Percentiles rank a stretch among this genome's conserved stretches.
phyloP scores from a whole-genome alignment of 2,329 filamentous ascomycete genomes.

The Penicillium concentricum region DNA sequence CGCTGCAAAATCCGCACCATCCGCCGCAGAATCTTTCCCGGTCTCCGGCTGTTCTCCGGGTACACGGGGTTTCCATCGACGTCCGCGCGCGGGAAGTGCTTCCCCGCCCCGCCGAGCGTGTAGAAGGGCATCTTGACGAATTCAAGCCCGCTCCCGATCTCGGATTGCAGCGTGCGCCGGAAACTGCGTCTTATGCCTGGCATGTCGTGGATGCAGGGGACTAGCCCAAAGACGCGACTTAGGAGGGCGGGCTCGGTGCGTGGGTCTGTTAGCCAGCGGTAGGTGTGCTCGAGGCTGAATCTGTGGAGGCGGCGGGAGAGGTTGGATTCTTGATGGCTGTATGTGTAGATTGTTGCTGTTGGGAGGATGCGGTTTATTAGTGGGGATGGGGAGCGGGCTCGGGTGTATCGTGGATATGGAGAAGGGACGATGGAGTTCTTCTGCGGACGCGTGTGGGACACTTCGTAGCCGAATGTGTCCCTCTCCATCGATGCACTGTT shows the following conservation, averaged over 20 bases:
- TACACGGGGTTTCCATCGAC: constrained; percentile 37
- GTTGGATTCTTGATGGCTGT: constrained; percentile 64
- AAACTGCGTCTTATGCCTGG: constrained; percentile 15
- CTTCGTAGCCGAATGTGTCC: constrained; percentile 17
- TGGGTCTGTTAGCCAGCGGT: constrained; percentile 53
- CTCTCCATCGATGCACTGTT: not conserved
- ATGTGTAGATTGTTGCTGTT: constrained; percentile 45
- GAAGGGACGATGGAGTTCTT: not conserved
- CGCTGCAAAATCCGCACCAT: constrained; percentile 18
- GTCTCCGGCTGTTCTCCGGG: constrained; percentile 31
- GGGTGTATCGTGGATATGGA: not conserved
- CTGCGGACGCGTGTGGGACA: not conserved
- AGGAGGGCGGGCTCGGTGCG: constrained; percentile 15
- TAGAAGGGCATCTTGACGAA: constrained; percentile 23
- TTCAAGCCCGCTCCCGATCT: constrained; percentile 24
- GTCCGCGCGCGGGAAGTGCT: constrained; percentile 56
- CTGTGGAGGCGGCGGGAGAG: constrained; percentile 74
- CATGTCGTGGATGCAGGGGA: constrained; percentile 27
- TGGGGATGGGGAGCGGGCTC: constrained; percentile 18
- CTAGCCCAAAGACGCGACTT: constrained; percentile 26
- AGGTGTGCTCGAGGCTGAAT: constrained; percentile 62
- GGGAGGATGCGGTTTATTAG: constrained; percentile 25
- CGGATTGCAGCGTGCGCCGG: constrained; percentile 15
- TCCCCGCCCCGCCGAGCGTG: constrained; percentile 64
- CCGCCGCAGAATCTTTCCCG: constrained; percentile 24